Evolutionary conservation across 139 green algal genomes (phyloP).

Genomic region (Yamagishiella unicocca): DNA sequence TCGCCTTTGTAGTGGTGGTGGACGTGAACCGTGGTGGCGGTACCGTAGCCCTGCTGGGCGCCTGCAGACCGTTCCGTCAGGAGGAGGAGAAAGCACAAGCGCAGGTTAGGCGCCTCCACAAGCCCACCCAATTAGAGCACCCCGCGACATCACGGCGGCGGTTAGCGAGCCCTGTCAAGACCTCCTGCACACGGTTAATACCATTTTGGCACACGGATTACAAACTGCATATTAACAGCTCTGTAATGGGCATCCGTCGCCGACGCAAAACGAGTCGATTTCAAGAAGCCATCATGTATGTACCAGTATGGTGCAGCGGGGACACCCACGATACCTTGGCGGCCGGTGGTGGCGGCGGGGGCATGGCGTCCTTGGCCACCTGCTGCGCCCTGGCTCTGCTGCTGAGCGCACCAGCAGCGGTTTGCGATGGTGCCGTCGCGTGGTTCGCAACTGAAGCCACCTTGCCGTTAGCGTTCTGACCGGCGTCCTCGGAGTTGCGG

Average conservation of each 20-base stretch:
- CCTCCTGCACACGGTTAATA: no score
- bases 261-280: no score
- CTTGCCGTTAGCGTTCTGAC: not conserved
- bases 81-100: not conserved
- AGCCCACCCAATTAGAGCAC: no score
- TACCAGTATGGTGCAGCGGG: not conserved
- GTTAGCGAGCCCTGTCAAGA: no score
- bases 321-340: not conserved
- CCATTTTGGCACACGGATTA: not conserved
- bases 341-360: not conserved
- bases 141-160: no score
- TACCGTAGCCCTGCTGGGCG: not conserved
- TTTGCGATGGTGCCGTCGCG: no score
- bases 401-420: not conserved
- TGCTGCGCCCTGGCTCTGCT: not conserved
- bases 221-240: not conserved
- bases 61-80: not conserved
- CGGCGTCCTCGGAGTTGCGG: not conserved
- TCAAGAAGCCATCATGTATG: not conserved
- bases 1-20: not conserved
- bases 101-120: no score
- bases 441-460: not conserved
- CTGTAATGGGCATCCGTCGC: no score
- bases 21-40: not conserved
- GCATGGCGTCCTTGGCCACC: slow-evolving; percentile 14